These are phyloP conservation scores for Fusarium bactridioides DNA, from an alignment of 2,329 filamentous ascomycete species.

Conservation along the genomic window DNA sequence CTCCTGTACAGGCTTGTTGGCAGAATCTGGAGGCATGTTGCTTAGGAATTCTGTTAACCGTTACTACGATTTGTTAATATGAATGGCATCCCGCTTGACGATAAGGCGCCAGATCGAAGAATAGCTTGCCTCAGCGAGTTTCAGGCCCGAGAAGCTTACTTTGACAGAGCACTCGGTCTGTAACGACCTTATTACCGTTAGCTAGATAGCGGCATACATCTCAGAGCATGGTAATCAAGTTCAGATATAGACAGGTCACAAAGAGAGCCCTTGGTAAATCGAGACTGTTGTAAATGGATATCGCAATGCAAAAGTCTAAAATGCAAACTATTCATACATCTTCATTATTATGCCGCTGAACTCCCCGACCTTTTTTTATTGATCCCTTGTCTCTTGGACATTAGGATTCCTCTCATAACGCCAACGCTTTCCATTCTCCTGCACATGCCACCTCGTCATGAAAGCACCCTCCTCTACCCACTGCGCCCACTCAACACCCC, in stretches of 20 bases:
- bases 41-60: no score
- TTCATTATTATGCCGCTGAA: neutral
- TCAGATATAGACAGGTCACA: neutral
- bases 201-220: neutral
- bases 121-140: neutral
- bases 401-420: conserved; percentile 35
- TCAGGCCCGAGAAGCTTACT: no score
- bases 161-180: neutral
- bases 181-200: neutral
- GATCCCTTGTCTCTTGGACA: neutral
- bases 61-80: neutral
- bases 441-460: conserved; percentile 46
- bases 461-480: conserved; percentile 46
- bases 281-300: neutral
- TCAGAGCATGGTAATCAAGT: neutral
- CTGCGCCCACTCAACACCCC: conserved; percentile 39
- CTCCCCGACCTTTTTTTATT: neutral
- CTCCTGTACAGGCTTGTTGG: no score
- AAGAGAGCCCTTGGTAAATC: neutral
- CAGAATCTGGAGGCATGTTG: no score
- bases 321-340: neutral
- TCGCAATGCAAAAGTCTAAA: neutral
- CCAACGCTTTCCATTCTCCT: conserved; percentile 47
- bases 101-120: neutral
- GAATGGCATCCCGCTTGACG: neutral